Evolutionary conservation across 768 basidiomycete genomes (phyloP), one percentile per base, ranked within the genome.

Genomic region (Phylloporus sp.): DNA sequence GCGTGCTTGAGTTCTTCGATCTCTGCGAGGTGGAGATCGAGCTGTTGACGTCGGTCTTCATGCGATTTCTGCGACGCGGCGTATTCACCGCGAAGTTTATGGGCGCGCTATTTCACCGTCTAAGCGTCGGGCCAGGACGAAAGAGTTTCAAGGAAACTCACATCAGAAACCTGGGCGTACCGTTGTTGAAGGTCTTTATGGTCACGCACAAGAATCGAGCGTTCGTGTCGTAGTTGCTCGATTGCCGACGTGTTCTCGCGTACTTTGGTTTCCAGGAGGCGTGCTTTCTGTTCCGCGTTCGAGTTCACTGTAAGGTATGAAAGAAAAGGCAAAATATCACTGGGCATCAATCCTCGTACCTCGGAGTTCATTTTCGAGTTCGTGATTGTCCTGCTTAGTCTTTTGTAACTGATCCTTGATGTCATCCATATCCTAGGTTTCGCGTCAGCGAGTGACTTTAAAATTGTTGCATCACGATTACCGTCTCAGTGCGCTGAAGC

Each of bases 1-100:
- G 85, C 84, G 5, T 74, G 76, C 34, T 81, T 80, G n/a, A 92
- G 81, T 27, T 88, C 84, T 4, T 87, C 84, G 51, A 93, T 85
- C 66, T 93, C 89, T 16, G 76, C 70, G 7, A 81, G 74, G 47
- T 85, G 82, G 2, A 83, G 69, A 61, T 91, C 88, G 31, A 94
- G 80, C 53, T 89, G 81, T 52, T 86, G 80, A 2, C 86, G 82
- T 23, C 85, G 79, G 31, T 80, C 76, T 54, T 89, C 84, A 59
- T 92, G 90, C 9, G 84, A 78, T 13, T 73, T 77, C 43, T 86
- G 83, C 16, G 83, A 82, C 0, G 74, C 66, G 8, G 79, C 72
- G 53, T 85, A 81, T 52, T 86, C 80, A 35, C 78, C 74, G 20
- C 82, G 81, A 23, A 91, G 76, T 57, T 77, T 73, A 61, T 84